These are phyloP conservation scores for Trametes cubensis DNA, from an alignment of 768 basidiomycete genomes.

Conservation along the genomic window DNA sequence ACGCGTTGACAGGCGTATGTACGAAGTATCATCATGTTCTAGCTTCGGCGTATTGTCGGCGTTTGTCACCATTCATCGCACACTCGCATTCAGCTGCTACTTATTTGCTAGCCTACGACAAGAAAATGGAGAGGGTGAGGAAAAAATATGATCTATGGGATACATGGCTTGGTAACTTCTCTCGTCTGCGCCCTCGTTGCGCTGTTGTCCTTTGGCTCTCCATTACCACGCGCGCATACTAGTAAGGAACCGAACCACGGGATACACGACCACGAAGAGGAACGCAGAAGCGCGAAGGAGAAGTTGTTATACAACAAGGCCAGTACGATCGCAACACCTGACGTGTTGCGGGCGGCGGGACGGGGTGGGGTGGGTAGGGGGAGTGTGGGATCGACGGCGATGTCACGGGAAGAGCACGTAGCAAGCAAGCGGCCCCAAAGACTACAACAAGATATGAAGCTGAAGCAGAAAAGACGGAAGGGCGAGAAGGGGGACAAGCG, in stretches of 20 bases:
- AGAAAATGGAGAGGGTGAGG: background rate
- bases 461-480: background rate
- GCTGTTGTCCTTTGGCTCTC: conserved; percentile 15
- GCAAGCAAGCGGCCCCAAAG: conserved; percentile 15
- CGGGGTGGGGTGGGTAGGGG: background rate
- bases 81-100: background rate
- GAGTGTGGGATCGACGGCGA: too few relatives aligned
- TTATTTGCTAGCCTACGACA: too few relatives aligned
- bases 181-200: conserved; percentile 12
- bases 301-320: background rate
- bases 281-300: background rate
- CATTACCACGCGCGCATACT: conserved; percentile 10
- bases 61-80: too few relatives aligned
- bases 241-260: background rate
- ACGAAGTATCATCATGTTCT: too few relatives aligned
- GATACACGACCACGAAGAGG: background rate
- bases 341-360: background rate
- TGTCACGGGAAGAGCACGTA: too few relatives aligned
- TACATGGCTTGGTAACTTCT: conserved; percentile 23
- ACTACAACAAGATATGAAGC: background rate
- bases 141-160: conserved; percentile 15
- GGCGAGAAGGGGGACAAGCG: background rate
- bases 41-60: too few relatives aligned
- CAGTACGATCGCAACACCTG: conserved; percentile 1
- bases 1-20: too few relatives aligned